Percentiles rank a stretch among this genome's conserved stretches.
phyloP scores from a whole-genome alignment of 495 filamentous ascomycete species.

The Trichoderma reesei region DNA sequence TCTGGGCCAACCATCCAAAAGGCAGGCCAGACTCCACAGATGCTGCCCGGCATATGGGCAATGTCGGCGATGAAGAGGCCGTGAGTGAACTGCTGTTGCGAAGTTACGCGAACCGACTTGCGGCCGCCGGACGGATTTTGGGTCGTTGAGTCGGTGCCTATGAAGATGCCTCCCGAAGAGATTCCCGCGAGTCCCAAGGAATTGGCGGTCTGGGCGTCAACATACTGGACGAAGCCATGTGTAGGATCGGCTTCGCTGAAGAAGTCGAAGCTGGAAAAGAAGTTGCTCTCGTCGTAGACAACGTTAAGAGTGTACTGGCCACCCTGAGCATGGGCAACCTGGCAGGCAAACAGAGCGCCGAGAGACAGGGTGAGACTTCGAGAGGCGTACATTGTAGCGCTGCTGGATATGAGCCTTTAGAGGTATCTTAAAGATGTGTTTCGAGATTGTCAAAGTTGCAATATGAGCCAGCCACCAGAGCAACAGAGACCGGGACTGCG shows the following conservation, averaged over 20 bases:
- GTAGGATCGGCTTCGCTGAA: constrained; percentile 51
- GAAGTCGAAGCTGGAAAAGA: constrained; percentile 49
- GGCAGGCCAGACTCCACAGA: constrained; percentile 54
- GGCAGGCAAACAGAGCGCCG: constrained; percentile 18
- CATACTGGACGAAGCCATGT: constrained; percentile 60
- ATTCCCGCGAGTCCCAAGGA: constrained; percentile 46
- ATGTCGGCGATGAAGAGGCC: constrained; percentile 69
- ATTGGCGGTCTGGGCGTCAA: constrained; percentile 46
- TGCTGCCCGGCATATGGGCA: constrained; percentile 62
- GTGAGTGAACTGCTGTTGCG: constrained; percentile 55
- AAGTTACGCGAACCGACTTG: constrained; percentile 55
- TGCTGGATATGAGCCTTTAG: neutral
- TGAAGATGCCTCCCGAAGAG: constrained; percentile 37
- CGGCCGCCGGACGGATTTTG: constrained; percentile 45
- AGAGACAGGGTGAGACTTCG: constrained; percentile 11
- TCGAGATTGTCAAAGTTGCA: neutral
- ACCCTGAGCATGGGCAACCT: constrained; percentile 23
- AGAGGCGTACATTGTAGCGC: neutral
- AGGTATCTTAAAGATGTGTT: neutral
- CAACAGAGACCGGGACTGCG: constrained; percentile 10
- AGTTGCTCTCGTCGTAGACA: constrained; percentile 40
- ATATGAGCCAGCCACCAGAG: neutral
- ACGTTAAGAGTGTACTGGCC: constrained; percentile 35
- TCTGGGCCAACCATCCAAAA: constrained; percentile 63
- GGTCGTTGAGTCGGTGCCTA: constrained; percentile 45